These are phyloP conservation scores for Monosporascus sp. DNA, from an alignment of 2,329 filamentous ascomycete species.

Conservation along the genomic window DNA sequence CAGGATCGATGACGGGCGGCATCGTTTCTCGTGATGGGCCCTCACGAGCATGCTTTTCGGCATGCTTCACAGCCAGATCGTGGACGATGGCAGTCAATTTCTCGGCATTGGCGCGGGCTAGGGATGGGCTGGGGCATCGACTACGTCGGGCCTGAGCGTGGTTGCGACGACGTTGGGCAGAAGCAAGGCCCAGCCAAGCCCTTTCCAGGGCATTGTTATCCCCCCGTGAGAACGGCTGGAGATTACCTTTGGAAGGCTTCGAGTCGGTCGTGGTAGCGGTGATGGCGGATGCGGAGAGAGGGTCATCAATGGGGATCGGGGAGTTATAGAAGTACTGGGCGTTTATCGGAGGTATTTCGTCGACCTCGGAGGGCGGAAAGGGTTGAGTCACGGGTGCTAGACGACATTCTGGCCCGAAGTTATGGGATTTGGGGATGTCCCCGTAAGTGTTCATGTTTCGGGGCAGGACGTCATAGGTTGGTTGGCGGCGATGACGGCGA, in stretches of 20 bases:
- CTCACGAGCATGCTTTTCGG: slow-evolving; percentile 38
- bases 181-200: slow-evolving; percentile 63
- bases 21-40: slow-evolving; percentile 26
- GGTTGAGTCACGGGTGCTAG: slow-evolving; percentile 42
- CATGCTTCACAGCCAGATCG: slow-evolving; percentile 40
- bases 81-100: slow-evolving; percentile 35
- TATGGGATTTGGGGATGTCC: slow-evolving; percentile 38
- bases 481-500: not conserved
- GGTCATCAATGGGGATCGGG: slow-evolving; percentile 78
- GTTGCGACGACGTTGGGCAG: slow-evolving; percentile 40
- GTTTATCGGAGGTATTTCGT: slow-evolving; percentile 52
- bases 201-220: slow-evolving; percentile 78
- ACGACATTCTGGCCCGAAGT: slow-evolving; percentile 55
- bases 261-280: slow-evolving; percentile 45
- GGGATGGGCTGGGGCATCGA: slow-evolving; percentile 26
- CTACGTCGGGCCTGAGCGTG: slow-evolving; percentile 35
- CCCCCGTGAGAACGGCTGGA: slow-evolving; percentile 70
- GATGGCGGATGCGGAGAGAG: slow-evolving; percentile 59
- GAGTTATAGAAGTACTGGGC: slow-evolving; percentile 85
- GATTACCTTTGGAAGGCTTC: slow-evolving; percentile 50
- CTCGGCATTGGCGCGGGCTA: slow-evolving; percentile 30
- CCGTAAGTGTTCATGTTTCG: slow-evolving; percentile 12
- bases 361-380: slow-evolving; percentile 28
- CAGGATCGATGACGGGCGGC: slow-evolving; percentile 13
- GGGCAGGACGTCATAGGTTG: slow-evolving; percentile 15